Evolutionary conservation across 805 yeast species (phyloP).

Genomic region (Monosporozyma servazzii): DNA sequence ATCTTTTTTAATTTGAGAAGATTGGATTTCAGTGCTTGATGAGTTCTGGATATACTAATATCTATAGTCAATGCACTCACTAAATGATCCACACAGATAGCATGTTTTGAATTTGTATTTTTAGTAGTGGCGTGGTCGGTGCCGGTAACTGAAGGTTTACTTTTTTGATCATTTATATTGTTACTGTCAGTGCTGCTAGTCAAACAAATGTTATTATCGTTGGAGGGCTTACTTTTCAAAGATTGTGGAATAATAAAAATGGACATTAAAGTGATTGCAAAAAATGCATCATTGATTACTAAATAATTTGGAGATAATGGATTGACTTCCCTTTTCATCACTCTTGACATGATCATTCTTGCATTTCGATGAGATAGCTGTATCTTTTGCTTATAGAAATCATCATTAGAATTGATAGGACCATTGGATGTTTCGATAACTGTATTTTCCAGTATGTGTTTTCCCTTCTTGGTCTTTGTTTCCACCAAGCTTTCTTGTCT

Average conservation of each 20-base stretch:
- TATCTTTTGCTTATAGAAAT: conserved; percentile 7
- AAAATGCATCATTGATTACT: conserved; percentile 22
- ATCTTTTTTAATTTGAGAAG: conserved; percentile 15
- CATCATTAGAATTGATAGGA: background rate
- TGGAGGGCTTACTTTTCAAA: conserved; percentile 8
- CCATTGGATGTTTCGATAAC: background rate
- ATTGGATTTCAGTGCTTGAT: conserved; percentile 4
- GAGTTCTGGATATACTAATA: conserved; percentile 7
- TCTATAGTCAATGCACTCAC: conserved; percentile 20
- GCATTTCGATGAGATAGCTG: conserved; percentile 21
- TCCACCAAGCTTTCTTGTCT: background rate
- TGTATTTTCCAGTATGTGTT: background rate
- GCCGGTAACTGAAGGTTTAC: background rate
- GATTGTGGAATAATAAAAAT: conserved; percentile 11
- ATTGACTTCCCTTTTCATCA: conserved; percentile 25
- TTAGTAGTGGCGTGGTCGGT: background rate
- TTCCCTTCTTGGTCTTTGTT: background rate
- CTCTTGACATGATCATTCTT: conserved; percentile 20
- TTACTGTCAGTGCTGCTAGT: background rate
- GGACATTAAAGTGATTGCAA: conserved; percentile 20
- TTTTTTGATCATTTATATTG: background rate
- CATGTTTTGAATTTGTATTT: background rate
- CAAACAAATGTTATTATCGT: background rate
- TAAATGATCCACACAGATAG: conserved; percentile 1
- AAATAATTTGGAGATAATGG: conserved; percentile 27